Conservation (phyloP, 352 stramenopile genomes). For the Phytopythium cucurbitacearum region DNA sequence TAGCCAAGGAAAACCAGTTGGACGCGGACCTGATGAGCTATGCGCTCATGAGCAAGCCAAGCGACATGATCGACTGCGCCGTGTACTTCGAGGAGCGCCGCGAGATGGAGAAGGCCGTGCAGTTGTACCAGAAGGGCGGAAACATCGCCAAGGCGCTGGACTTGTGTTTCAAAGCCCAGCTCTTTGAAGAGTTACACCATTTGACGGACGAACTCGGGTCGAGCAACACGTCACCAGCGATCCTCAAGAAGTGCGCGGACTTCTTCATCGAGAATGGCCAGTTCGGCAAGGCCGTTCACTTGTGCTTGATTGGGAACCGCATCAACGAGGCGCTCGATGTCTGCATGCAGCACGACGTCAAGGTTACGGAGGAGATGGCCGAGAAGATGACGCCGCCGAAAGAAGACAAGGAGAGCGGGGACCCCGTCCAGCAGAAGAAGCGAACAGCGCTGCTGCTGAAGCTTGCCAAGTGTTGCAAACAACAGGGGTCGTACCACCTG, state of each 20-base stretch:
- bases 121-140: constrained; percentile 92
- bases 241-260: constrained; percentile 89
- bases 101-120: constrained; percentile 93
- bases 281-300: constrained; percentile 89
- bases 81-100: constrained; percentile 90
- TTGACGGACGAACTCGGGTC: constrained; percentile 82
- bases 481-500: constrained; percentile 90
- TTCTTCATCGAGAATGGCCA: constrained; percentile 92
- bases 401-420: constrained; percentile 39
- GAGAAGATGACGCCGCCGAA: constrained; percentile 91
- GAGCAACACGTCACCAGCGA: constrained; percentile 61
- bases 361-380: constrained; percentile 90
- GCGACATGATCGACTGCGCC: constrained; percentile 88
- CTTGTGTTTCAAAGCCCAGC: constrained; percentile 89
- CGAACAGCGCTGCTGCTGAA: constrained; percentile 86
- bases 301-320: constrained; percentile 77
- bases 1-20: constrained; percentile 87
- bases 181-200: constrained; percentile 85
- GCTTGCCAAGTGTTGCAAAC: constrained; percentile 90
- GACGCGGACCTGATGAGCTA: constrained; percentile 92
- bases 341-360: constrained; percentile 87
- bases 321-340: constrained; percentile 85
- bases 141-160: constrained; percentile 90
- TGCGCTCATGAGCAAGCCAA: constrained; percentile 84
- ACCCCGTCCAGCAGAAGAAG: constrained; percentile 43